These are phyloP conservation scores for Tolypocladium nubicola DNA, from an alignment of 2,329 filamentous ascomycete species.

Conservation along the genomic window DNA sequence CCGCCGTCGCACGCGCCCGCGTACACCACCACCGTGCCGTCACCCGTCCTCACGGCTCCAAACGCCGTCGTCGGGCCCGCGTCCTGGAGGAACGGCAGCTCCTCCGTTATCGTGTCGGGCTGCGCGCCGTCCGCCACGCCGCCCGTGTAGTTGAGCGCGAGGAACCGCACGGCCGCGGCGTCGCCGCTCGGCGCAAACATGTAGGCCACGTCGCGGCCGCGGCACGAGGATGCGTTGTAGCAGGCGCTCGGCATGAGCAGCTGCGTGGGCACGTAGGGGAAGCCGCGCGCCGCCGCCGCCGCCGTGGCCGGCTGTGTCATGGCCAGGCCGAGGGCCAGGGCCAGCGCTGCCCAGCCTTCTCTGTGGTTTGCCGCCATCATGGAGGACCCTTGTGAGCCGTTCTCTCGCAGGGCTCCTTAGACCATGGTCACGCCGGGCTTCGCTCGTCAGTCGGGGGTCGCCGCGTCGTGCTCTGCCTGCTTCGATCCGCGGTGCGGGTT, in stretches of 20 bases:
- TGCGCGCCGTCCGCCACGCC: conserved; percentile 35
- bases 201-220: conserved; percentile 47
- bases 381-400: neutral
- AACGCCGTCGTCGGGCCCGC: conserved; percentile 45
- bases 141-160: conserved; percentile 55
- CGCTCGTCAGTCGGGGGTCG: neutral
- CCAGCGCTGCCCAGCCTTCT: neutral
- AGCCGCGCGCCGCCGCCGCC: conserved; percentile 26
- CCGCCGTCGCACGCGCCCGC: conserved; percentile 58
- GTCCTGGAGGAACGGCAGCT: conserved; percentile 51
- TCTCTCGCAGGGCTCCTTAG: neutral
- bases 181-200: conserved; percentile 50
- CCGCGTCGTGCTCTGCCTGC: neutral
- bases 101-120: conserved; percentile 37
- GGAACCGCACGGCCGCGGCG: conserved; percentile 36
- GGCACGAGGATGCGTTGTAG: conserved; percentile 27
- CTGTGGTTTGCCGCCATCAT: neutral
- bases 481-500: neutral
- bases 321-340: conserved; percentile 1
- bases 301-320: neutral
- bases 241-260: conserved; percentile 47
- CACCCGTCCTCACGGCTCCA: conserved; percentile 53
- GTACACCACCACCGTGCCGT: conserved; percentile 63
- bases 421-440: neutral
- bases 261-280: conserved; percentile 71